Base-by-base conservation (phyloP, 2,329 filamentous ascomycete species). In the Daldinia eschscholtzii region DNA sequence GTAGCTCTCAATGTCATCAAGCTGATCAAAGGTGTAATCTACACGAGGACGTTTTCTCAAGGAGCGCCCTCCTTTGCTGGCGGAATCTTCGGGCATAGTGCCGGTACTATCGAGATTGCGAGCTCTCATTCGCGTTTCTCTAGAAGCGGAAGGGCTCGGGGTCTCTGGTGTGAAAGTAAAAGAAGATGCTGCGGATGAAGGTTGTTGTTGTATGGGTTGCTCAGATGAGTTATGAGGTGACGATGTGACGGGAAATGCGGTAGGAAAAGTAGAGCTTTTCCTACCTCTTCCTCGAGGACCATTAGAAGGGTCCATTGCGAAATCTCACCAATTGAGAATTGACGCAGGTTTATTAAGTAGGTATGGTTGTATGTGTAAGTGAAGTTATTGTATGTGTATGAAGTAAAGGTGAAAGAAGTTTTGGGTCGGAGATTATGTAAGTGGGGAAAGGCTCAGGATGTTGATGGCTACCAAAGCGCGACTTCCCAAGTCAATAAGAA, bases 31-130 rank as follows among this genome's bases (percentile, higher is more conserved):
- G 37, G 84, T 86, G 80, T 89, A 89, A 77, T 89, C 86, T 70
- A 89, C 82, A 65, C 86, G 85, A 58, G 84, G 80, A 60, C 87
- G 83, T 76, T 86, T 87, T 70, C 87, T 83, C 33, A 89, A 82
- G 37, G 86, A 87, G 78, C 88, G 87, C 56, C 87, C 86, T 59
- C 87, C 87, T 76, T 89, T 87, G 65, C 82, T 83, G 70, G 83
- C 80, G 41, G 81, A 79, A 23, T 86, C 85, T 50, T 84, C 83
- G n/a, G 82, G 81, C 13, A 79, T 81, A 62, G 78, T 74, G 50
- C 74, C 75, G 35, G 79, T 75, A 42, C 75, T 73, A 59, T 79
- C 79, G n/a, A 73, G 70, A 53, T 84, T 83, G 73, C 83, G 81
- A 61, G 80, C 82, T 57, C 81, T 81, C 57, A 80, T 81, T 33